Evolutionary conservation across 78 protist genomes (phyloP).

Genomic region (Dictyostelium brefeldianum): DNA sequence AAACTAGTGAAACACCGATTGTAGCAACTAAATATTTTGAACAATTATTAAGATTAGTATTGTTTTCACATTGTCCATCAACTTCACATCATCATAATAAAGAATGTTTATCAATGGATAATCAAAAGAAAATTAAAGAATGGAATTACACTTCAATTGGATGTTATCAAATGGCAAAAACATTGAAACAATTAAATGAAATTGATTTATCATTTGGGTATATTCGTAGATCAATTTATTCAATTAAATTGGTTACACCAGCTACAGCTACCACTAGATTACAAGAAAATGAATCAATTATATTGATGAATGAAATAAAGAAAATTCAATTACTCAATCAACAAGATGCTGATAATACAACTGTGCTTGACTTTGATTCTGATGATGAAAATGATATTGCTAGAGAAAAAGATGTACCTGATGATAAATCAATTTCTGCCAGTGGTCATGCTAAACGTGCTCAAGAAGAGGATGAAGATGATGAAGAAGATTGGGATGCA

Average conservation of each 20-base stretch:
- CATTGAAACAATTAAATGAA: slow-evolving; percentile 44
- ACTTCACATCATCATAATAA: neutral
- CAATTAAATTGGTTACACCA: neutral
- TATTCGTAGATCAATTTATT: neutral
- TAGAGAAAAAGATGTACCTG: neutral
- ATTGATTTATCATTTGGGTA: slow-evolving; percentile 40
- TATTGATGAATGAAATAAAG: slow-evolving; percentile 15
- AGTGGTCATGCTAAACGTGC: neutral
- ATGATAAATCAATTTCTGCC: neutral
- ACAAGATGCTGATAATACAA: slow-evolving; percentile 26
- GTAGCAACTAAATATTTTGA: slow-evolving; percentile 58
- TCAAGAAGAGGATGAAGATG: neutral
- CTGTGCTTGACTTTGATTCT: neutral
- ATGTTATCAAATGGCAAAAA: slow-evolving; percentile 71
- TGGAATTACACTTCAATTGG: slow-evolving; percentile 24
- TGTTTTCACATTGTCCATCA: slow-evolving; percentile 32
- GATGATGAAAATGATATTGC: neutral
- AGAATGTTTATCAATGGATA: slow-evolving; percentile 25
- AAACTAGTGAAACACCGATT: slow-evolving; percentile 62
- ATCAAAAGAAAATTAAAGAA: slow-evolving; percentile 29
- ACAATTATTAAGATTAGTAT: slow-evolving; percentile 6
- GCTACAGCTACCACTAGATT: neutral
- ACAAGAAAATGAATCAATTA: neutral
- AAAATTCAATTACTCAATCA: neutral
- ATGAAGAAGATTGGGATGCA: slow-evolving; percentile 83